phyloP scores from a whole-genome alignment of 805 yeast genomes.

The Candida sakaeoensis region DNA sequence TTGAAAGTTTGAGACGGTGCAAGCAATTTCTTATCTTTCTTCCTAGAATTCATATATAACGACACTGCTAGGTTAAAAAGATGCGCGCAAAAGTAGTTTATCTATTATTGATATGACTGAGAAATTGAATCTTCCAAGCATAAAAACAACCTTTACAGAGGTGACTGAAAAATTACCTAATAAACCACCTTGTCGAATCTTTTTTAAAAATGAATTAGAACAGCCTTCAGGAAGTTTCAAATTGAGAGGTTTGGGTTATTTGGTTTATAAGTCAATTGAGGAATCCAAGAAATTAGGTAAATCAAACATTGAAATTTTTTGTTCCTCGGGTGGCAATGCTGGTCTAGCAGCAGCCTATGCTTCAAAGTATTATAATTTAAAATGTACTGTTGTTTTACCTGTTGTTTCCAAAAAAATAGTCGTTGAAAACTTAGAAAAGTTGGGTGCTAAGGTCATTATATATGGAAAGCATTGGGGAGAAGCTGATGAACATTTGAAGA shows the following conservation, averaged over 20 bases:
- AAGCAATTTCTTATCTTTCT: conserved; percentile 1
- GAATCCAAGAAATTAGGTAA: conserved; percentile 18
- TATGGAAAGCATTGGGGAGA: conserved; percentile 31
- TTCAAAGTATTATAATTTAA: conserved; percentile 15
- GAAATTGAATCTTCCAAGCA: neutral
- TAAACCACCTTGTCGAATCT: conserved; percentile 32
- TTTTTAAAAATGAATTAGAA: conserved; percentile 47
- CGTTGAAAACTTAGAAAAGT: conserved; percentile 15
- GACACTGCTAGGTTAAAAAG: neutral
- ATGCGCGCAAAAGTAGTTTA: neutral
- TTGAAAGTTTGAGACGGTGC: conserved; percentile 12
- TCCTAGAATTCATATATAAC: neutral
- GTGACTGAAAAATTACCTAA: conserved; percentile 23
- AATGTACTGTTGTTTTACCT: conserved; percentile 32
- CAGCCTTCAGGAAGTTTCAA: conserved; percentile 61
- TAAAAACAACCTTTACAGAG: conserved; percentile 34
- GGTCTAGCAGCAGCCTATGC: conserved; percentile 33
- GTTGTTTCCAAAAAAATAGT: conserved; percentile 17
- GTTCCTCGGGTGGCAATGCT: conserved; percentile 36
- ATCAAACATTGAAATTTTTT: conserved; percentile 18
- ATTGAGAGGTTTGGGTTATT: conserved; percentile 51
- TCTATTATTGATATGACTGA: neutral
- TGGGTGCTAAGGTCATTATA: conserved; percentile 22
- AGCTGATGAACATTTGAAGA: conserved; percentile 23
- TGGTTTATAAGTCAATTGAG: conserved; percentile 33